phyloP scores from a whole-genome alignment of 305 asterid species.

The Solanum hybrid region DNA sequence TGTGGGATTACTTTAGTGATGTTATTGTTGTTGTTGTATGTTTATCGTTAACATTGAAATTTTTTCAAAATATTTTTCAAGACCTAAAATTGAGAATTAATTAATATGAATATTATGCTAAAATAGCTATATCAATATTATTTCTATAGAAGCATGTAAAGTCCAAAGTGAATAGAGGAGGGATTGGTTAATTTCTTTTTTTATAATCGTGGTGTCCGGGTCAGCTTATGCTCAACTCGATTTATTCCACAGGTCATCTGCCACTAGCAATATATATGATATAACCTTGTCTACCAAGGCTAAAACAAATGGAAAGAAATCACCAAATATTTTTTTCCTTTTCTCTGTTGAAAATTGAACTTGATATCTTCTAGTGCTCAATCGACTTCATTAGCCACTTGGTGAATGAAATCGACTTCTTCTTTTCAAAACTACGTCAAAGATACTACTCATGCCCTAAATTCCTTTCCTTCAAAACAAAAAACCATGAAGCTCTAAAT shows the following conservation, averaged over 20 bases:
- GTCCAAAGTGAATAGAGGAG: background rate
- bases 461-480: background rate
- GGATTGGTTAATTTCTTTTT: background rate
- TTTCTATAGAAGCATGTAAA: background rate
- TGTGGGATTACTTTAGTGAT: too few species aligned
- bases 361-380: background rate
- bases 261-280: background rate
- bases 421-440: background rate
- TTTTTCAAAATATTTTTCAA: too few species aligned
- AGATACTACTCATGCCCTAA: background rate
- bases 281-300: background rate
- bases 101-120: background rate
- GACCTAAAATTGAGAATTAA: too few species aligned
- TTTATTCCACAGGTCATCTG: background rate
- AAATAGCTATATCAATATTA: too few species aligned
- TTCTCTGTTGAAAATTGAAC: background rate
- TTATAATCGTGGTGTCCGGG: background rate
- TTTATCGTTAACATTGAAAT: too few species aligned
- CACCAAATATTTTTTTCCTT: background rate
- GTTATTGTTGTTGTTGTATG: background rate
- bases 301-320: too few species aligned
- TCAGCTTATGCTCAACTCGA: background rate
- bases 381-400: background rate
- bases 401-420: background rate
- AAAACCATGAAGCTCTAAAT: background rate